These are phyloP conservation scores for Rhodotorula sp. DNA, from an alignment of 1,284 basidiomycete genomes.

Conservation along the genomic window DNA sequence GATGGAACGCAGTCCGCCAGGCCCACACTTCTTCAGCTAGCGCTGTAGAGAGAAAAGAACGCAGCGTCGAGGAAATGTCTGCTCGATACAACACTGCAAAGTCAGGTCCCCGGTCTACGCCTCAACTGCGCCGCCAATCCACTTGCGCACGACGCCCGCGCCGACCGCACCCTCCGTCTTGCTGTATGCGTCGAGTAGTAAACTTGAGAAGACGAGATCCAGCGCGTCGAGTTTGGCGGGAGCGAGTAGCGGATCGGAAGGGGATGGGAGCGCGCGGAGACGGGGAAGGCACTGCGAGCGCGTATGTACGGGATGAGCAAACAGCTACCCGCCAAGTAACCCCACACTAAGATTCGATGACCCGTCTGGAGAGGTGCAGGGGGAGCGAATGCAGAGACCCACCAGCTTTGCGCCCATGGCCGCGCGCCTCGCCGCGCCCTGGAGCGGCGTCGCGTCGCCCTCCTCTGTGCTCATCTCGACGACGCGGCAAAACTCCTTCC, in stretches of 20 bases:
- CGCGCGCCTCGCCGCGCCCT: conserved; percentile 56
- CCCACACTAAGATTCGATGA: not conserved
- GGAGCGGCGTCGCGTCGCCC: conserved; percentile 35
- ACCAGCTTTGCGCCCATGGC: conserved; percentile 88
- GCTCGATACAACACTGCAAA: too few relatives aligned
- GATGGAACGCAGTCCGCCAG: too few relatives aligned
- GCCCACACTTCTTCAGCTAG: too few relatives aligned
- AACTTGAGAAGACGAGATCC: conserved; percentile 12
- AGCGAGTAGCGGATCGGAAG: not conserved
- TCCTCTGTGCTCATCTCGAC: conserved; percentile 69
- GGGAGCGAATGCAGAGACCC: conserved; percentile 48
- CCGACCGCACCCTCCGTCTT: conserved; percentile 8
- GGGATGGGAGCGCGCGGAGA: not conserved
- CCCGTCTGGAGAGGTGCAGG: not conserved
- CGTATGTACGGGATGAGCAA: not conserved
- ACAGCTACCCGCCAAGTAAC: too few relatives aligned
- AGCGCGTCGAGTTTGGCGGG: conserved; percentile 12
- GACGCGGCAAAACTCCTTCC: conserved; percentile 78
- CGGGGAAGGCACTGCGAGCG: conserved; percentile 11
- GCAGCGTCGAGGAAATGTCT: too few relatives aligned
- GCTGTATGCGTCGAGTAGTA: conserved; percentile 11
- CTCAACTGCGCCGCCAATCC: not conserved
- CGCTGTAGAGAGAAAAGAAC: too few relatives aligned
- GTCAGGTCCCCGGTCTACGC: too few relatives aligned
- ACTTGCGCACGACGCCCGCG: not conserved